Evolutionary conservation across 2,329 filamentous ascomycete species (phyloP), one percentile per base, ranked within the genome.

Genomic region (Paraphoma chrysanthemicola): DNA sequence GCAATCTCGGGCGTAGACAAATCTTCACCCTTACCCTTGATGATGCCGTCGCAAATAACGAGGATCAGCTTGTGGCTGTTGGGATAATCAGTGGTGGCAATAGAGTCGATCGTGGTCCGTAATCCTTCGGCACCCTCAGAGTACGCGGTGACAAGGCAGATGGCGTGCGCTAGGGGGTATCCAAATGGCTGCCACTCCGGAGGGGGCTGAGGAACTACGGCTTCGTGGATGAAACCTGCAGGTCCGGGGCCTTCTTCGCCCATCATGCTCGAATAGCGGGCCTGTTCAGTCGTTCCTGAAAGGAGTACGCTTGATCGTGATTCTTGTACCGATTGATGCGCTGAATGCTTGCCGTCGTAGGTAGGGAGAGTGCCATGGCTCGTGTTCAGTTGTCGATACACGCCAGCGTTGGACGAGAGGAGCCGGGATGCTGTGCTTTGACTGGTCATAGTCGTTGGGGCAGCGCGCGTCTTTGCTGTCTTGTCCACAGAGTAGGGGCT

Each of bases 51-150:
- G 79, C 95, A 99, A 68, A 99, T 91, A 69, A 97, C 91, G 57
- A 99, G 85, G 67, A 99, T 95, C 29, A 93, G 87, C 80, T 99
- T 99, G 85, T 99, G 96, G 77, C 94, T 98, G 84, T 99, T 99
- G 48, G 95, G 95, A 70, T 99, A 99, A 77, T 99, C 96, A 3
- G 95, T 99, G 79, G 92, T 96, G 48, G 94, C 95, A 73, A 99
- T 90, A 0, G 95, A 99, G 79, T 99, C 93, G 29, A 99, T 82
- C 0, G 95, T 99, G 0, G 93, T 97, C 46, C 95, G 90, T 53
- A 99, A 86, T 71, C 94, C 95, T 57, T 96, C 90, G 63, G 90
- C 92, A 64, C 95, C 95, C 81, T 99, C 95, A 0, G 95, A 99
- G 77, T 99, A 99, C 16, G 93, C 93, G 28, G 96, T 99, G 48